These are phyloP conservation scores for Theileria sp. DNA, from an alignment of 169 alveolate genomes.

Conservation along the genomic window DNA sequence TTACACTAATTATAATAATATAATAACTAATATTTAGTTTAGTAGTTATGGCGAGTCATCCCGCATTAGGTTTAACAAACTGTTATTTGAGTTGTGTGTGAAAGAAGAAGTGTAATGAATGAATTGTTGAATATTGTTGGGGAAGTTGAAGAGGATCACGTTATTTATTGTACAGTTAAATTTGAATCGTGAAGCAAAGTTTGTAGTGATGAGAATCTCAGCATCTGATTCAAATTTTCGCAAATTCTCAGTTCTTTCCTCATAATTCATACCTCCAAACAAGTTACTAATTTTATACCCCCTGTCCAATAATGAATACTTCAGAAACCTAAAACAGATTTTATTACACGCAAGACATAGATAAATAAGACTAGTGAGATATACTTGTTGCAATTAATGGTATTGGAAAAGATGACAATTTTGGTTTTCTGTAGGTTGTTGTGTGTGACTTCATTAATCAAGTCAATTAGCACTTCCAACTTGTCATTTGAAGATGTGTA, in stretches of 20 bases:
- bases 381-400: slow-evolving; percentile 52
- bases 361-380: background rate
- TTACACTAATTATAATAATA: background rate
- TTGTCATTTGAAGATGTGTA: slow-evolving; percentile 44
- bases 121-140: slow-evolving; percentile 45
- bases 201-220: slow-evolving; percentile 52
- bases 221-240: slow-evolving; percentile 9
- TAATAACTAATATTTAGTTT: background rate
- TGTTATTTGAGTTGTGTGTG: background rate
- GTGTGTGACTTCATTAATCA: slow-evolving; percentile 31
- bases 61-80: background rate
- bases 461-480: slow-evolving; percentile 42
- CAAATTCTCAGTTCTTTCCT: slow-evolving; percentile 40
- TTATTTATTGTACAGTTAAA: slow-evolving; percentile 13
- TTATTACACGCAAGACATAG: background rate
- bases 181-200: slow-evolving; percentile 39
- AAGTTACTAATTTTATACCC: slow-evolving; percentile 36
- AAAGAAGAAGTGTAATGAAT: slow-evolving; percentile 36
- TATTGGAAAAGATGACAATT: slow-evolving; percentile 51
- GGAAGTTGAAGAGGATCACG: slow-evolving; percentile 61
- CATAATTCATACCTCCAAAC: slow-evolving; percentile 65
- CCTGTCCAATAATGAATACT: slow-evolving; percentile 41
- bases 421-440: background rate
- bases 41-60: background rate
- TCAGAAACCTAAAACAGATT: slow-evolving; percentile 21